These are phyloP conservation scores for Trichosporon coremiiforme DNA, from an alignment of 1,284 basidiomycete genomes.

Conservation along the genomic window DNA sequence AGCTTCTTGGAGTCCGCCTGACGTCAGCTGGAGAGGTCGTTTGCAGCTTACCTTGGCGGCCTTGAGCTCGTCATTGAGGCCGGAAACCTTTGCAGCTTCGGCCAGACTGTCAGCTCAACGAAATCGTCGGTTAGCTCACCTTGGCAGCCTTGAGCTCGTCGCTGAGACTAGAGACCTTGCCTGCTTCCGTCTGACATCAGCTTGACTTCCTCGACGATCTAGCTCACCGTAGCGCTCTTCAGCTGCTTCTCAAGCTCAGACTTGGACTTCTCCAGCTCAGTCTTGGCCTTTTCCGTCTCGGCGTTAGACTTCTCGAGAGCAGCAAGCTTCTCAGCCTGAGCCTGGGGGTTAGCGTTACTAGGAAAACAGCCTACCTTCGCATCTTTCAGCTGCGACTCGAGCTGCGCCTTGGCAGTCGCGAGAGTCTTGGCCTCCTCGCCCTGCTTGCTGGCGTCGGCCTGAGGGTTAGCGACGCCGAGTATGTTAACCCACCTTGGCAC, in stretches of 20 bases:
- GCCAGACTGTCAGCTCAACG: not conserved
- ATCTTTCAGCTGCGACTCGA: constrained; percentile 35
- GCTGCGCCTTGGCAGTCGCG: constrained; percentile 29
- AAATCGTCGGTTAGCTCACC: not conserved
- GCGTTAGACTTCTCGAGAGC: constrained; percentile 23
- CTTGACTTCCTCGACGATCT: not conserved
- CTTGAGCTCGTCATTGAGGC: constrained; percentile 28
- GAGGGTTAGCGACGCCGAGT: not conserved
- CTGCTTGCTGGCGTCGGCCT: not conserved
- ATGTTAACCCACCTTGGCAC: constrained; percentile 20
- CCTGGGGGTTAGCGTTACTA: constrained; percentile 6
- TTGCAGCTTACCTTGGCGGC: constrained; percentile 34
- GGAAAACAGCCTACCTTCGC: not conserved
- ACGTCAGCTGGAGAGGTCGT: not conserved
- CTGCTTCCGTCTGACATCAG: not conserved
- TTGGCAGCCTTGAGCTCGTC: constrained; percentile 33
- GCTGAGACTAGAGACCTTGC: not conserved
- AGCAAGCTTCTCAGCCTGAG: constrained; percentile 22
- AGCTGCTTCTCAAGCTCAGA: constrained; percentile 14
- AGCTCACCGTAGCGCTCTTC: constrained; percentile 1
- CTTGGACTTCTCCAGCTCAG: constrained; percentile 4
- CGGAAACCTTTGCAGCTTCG: not conserved
- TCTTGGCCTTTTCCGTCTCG: constrained; percentile 4
- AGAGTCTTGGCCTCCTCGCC: not conserved
- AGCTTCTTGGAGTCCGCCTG: constrained; percentile 27